Percentiles rank a stretch among this genome's conserved stretches.
Conservation (phyloP, 306 rosid species). For the Cucumis melo region DNA sequence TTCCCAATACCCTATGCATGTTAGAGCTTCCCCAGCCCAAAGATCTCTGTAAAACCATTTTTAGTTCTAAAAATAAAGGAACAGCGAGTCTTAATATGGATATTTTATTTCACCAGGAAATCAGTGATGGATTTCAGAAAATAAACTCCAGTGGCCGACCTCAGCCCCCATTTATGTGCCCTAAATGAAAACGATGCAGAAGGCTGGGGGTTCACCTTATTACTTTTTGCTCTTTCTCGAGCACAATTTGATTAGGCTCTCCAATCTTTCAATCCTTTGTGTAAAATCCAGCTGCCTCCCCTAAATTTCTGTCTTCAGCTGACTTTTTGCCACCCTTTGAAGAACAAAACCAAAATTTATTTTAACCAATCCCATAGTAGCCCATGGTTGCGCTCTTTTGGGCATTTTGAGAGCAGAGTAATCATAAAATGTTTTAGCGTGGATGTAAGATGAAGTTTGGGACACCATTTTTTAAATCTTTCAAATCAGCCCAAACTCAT, state of each 20-base stretch:
- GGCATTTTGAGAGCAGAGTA: not conserved
- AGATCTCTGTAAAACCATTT: not conserved
- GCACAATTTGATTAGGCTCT: not conserved
- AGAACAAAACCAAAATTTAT: not conserved
- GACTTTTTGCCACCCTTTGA: not conserved
- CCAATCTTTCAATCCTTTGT: not conserved
- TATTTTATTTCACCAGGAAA: not conserved
- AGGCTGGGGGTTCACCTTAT: not conserved
- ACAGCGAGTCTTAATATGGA: not conserved
- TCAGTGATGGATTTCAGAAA: not conserved
- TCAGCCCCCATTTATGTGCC: not conserved
- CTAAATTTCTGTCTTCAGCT: not conserved
- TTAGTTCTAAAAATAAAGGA: not conserved
- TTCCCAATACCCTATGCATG: not conserved
- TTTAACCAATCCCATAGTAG: not conserved
- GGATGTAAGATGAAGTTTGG: not conserved
- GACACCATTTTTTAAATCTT: not conserved
- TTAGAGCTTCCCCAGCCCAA: not conserved
- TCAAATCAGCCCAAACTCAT: not conserved
- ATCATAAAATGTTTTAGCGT: not conserved
- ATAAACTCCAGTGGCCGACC: not conserved
- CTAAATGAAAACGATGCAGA: not conserved
- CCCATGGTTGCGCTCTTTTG: not conserved
- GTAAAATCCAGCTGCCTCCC: not conserved
- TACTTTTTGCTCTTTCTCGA: not conserved